A percentile compares a stretch with the other conserved stretches of the same genome.
These are phyloP conservation scores for Kingdonia uniflora DNA, from an alignment of 164 flowering plant genomes.

Conservation along the genomic window DNA sequence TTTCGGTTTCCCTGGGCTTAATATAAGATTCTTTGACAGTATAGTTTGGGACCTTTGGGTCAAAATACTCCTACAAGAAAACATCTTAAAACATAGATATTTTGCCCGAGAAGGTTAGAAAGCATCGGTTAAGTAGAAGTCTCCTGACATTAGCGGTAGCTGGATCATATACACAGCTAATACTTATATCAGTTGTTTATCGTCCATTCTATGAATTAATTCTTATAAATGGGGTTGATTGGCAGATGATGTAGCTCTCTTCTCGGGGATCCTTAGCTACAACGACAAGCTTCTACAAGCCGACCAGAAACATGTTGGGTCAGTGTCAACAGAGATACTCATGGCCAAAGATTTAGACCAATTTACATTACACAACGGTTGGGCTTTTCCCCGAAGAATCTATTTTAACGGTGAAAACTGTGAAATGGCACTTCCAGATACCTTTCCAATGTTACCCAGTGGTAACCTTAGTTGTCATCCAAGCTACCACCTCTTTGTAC, in stretches of 20 bases:
- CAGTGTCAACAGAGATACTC: constrained; percentile 43
- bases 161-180: no score
- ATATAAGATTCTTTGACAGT: no score
- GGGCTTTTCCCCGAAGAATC: constrained; percentile 52
- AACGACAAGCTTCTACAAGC: constrained; percentile 33
- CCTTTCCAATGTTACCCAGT: constrained; percentile 47
- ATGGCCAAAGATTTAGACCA: constrained; percentile 27
- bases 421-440: constrained; percentile 48
- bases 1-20: no score
- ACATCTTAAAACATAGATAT: no score
- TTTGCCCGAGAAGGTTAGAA: no score
- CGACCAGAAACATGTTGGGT: constrained; percentile 22
- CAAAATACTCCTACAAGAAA: no score
- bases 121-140: no score
- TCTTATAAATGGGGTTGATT: constrained; percentile 1
- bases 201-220: not conserved
- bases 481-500: not conserved
- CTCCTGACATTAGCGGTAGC: no score
- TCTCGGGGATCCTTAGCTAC: constrained; percentile 41
- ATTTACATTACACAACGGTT: constrained; percentile 45
- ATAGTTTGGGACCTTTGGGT: no score
- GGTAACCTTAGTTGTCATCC: constrained; percentile 13
- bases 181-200: no score
- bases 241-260: constrained; percentile 48
- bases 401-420: constrained; percentile 62